Percentiles rank a stretch among this genome's conserved stretches.
Conservation (phyloP, 148 eudicot genomes). For the Polygonum maritimum region DNA sequence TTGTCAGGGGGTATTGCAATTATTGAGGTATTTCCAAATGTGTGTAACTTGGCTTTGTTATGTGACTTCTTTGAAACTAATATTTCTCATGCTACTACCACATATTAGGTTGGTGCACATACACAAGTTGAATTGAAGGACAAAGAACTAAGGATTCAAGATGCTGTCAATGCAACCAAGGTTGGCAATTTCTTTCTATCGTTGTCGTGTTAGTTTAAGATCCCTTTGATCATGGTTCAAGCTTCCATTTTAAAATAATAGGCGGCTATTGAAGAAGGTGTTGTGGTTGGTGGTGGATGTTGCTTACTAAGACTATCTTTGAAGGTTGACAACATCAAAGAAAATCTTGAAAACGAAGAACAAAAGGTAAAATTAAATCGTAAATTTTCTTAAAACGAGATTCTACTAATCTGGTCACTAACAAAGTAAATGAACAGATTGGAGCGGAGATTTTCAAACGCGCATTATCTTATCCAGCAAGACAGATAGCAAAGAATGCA, state of each 20-base stretch:
- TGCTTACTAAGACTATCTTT: constrained; percentile 68
- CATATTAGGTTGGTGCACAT: constrained; percentile 77
- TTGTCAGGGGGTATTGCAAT: constrained; percentile 80
- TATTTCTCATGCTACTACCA: background rate
- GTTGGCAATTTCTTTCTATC: constrained; percentile 22
- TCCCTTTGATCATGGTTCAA: background rate
- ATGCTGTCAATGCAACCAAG: constrained; percentile 87
- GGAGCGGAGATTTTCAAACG: constrained; percentile 91
- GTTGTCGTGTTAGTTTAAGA: background rate
- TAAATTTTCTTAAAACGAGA: background rate
- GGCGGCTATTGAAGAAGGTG: constrained; percentile 96
- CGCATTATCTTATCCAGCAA: constrained; percentile 71
- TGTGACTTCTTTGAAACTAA: background rate
- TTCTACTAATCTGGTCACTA: background rate
- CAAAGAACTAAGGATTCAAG: constrained; percentile 74
- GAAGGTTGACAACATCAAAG: constrained; percentile 54
- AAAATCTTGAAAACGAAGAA: constrained; percentile 74
- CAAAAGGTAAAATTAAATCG: constrained; percentile 42
- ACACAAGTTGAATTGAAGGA: constrained; percentile 75
- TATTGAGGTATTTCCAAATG: constrained; percentile 43
- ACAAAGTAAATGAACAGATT: constrained; percentile 31
- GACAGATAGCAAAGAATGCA: constrained; percentile 79
- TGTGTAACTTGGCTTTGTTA: background rate
- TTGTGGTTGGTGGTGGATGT: constrained; percentile 97
- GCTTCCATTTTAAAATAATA: constrained; percentile 16